A percentile compares a stretch with the other conserved stretches of the same genome.
phyloP scores from a whole-genome alignment of 2,329 filamentous ascomycete genomes.

The Reticulascus tulasneorum region DNA sequence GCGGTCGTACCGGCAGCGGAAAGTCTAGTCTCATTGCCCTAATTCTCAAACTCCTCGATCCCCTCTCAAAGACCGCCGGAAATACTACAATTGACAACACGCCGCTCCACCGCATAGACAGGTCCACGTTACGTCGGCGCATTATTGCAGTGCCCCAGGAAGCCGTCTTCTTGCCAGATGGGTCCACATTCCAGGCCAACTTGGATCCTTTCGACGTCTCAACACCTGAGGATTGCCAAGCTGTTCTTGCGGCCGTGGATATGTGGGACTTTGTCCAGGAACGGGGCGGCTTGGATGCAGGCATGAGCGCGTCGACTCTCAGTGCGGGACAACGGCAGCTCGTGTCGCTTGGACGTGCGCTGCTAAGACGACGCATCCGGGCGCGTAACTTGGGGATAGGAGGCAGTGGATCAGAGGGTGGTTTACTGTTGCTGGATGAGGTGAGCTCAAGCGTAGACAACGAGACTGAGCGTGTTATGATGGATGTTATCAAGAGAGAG shows the following conservation, averaged over 20 bases:
- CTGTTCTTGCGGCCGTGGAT: slow-evolving; percentile 29
- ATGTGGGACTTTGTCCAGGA: slow-evolving; percentile 27
- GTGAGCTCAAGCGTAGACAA: slow-evolving; percentile 28
- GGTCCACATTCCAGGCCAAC: slow-evolving; percentile 35
- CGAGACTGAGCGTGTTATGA: slow-evolving; percentile 27
- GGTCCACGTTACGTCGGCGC: slow-evolving; percentile 37
- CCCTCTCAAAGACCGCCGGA: slow-evolving; percentile 17
- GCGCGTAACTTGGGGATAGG: too few species aligned
- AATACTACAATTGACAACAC: slow-evolving; percentile 41
- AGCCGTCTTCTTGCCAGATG: slow-evolving; percentile 44
- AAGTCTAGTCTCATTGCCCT: slow-evolving; percentile 40
- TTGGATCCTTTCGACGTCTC: slow-evolving; percentile 35
- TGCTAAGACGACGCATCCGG: slow-evolving; percentile 39
- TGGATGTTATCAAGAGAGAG: slow-evolving; percentile 23
- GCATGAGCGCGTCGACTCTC: slow-evolving; percentile 44
- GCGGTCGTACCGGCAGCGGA: slow-evolving; percentile 35
- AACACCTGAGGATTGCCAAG: slow-evolving; percentile 27
- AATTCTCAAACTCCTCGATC: slow-evolving; percentile 37
- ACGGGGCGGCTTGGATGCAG: slow-evolving; percentile 27
- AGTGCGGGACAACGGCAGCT: slow-evolving; percentile 60
- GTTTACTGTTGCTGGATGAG: slow-evolving; percentile 29
- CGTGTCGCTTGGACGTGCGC: slow-evolving; percentile 57
- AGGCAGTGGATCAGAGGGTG: slow-evolving; percentile 9
- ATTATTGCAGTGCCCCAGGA: slow-evolving; percentile 53
- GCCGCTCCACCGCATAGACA: slow-evolving; percentile 31